Conservation (phyloP, 176 grass and related monocot genomes). For the Lolium perenne region DNA sequence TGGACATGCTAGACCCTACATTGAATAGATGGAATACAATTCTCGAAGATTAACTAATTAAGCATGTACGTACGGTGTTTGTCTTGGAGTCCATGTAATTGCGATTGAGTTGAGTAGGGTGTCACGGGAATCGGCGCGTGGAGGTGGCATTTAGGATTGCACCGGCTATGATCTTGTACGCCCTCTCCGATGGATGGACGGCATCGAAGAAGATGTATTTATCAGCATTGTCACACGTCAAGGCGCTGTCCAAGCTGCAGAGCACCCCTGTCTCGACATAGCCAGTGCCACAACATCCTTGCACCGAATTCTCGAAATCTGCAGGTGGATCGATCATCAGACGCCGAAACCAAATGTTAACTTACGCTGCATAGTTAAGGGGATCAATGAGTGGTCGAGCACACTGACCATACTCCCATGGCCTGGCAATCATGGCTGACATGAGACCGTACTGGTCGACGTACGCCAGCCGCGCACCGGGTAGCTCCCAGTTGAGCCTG, state of each 20-base stretch:
- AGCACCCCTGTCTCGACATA: slow-evolving; percentile 34
- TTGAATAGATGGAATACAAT: background rate
- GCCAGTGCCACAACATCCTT: slow-evolving; percentile 47
- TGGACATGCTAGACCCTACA: background rate
- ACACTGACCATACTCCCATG: slow-evolving; percentile 55
- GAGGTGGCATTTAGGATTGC: slow-evolving; percentile 22
- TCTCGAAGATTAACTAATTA: background rate
- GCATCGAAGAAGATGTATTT: slow-evolving; percentile 45
- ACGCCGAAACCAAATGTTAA: background rate
- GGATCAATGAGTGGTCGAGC: background rate
- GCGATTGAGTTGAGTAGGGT: background rate
- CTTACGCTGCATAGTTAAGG: background rate
- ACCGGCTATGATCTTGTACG: slow-evolving; percentile 29
- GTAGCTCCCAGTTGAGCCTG: slow-evolving; percentile 51
- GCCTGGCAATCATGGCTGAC: slow-evolving; percentile 43
- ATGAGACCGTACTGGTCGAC: slow-evolving; percentile 52
- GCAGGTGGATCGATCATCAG: background rate
- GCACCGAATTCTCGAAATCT: slow-evolving; percentile 32
- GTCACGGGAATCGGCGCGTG: background rate
- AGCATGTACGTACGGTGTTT: background rate
- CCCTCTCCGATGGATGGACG: slow-evolving; percentile 46
- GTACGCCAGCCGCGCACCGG: slow-evolving; percentile 43
- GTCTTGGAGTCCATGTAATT: background rate
- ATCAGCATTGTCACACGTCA: slow-evolving; percentile 29
- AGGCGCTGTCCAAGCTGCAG: slow-evolving; percentile 29